Conservation (phyloP, 106 monocot genomes). For the Apostasia ramifera region DNA sequence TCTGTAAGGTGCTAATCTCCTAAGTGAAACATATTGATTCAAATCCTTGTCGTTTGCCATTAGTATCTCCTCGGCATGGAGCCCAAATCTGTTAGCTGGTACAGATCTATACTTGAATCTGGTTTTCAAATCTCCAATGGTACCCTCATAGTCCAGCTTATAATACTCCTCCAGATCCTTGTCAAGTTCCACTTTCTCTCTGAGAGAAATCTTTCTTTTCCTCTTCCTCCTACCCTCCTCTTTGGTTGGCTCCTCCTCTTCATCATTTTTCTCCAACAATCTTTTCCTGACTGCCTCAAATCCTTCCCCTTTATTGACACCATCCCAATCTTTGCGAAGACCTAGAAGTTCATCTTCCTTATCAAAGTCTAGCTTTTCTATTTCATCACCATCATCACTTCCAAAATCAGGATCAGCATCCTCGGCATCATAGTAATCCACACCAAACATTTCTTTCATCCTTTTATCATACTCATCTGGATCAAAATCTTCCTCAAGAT, state of each 20-base stretch:
- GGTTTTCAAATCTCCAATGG: slow-evolving; percentile 90
- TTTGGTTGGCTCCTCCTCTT: slow-evolving; percentile 13
- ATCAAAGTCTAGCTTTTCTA: slow-evolving; percentile 88
- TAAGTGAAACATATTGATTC: slow-evolving; percentile 95
- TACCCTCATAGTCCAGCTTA: slow-evolving; percentile 95
- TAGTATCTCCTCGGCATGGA: slow-evolving; percentile 66
- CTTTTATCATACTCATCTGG: slow-evolving; percentile 91
- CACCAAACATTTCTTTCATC: slow-evolving; percentile 65
- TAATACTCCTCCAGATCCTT: slow-evolving; percentile 98
- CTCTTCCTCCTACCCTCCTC: slow-evolving; percentile 27
- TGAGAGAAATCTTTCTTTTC: slow-evolving; percentile 41
- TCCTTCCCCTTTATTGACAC: slow-evolving; percentile 27
- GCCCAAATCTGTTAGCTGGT: slow-evolving; percentile 51
- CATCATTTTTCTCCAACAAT: slow-evolving; percentile 25
- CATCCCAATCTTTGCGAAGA: slow-evolving; percentile 65
- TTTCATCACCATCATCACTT: slow-evolving; percentile 48
- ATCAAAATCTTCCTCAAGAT: slow-evolving; percentile 89
- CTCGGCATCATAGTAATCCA: slow-evolving; percentile 62
- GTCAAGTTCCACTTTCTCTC: slow-evolving; percentile 82
- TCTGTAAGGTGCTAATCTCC: slow-evolving; percentile 80
- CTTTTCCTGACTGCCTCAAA: slow-evolving; percentile 35
- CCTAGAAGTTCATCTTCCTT: slow-evolving; percentile 91
- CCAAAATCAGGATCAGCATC: slow-evolving; percentile 77
- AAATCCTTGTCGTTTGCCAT: slow-evolving; percentile 66
- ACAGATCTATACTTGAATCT: slow-evolving; percentile 84